A percentile compares a stretch with the other conserved stretches of the same genome.
Conservation (phyloP, 257 asterid genomes). For the Dorcoceras hygrometricum region DNA sequence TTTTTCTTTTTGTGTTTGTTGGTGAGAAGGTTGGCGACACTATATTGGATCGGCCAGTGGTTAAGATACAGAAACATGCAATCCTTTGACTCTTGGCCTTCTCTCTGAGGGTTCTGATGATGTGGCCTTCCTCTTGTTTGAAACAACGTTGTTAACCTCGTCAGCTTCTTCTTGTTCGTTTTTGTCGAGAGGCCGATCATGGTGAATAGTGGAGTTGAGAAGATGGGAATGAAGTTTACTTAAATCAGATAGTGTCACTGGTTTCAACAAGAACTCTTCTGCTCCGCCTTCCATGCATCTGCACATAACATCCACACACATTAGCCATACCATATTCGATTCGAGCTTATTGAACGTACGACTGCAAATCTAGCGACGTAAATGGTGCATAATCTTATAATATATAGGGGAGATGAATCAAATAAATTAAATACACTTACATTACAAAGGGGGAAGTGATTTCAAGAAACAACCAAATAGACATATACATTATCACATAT, state of each 20-base stretch:
- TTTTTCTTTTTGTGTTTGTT: no score
- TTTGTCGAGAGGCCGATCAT: background rate
- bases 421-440: no score
- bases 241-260: constrained; percentile 49
- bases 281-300: constrained; percentile 72
- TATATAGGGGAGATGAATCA: no score
- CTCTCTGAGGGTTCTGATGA: background rate
- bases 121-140: background rate
- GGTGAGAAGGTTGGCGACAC: no score
- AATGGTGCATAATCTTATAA: no score
- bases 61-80: background rate
- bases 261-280: constrained; percentile 53
- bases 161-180: background rate
- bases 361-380: no score
- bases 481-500: no score
- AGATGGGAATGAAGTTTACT: constrained; percentile 45
- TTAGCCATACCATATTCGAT: no score
- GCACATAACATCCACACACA: no score
- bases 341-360: no score
- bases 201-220: constrained; percentile 2
- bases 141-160: background rate
- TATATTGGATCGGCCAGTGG: background rate
- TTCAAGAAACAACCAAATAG: no score
- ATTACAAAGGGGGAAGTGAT: no score
- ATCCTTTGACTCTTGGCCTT: background rate